Base-by-base conservation (phyloP, 2,329 filamentous ascomycete species). In the Trichoderma harzianum region DNA sequence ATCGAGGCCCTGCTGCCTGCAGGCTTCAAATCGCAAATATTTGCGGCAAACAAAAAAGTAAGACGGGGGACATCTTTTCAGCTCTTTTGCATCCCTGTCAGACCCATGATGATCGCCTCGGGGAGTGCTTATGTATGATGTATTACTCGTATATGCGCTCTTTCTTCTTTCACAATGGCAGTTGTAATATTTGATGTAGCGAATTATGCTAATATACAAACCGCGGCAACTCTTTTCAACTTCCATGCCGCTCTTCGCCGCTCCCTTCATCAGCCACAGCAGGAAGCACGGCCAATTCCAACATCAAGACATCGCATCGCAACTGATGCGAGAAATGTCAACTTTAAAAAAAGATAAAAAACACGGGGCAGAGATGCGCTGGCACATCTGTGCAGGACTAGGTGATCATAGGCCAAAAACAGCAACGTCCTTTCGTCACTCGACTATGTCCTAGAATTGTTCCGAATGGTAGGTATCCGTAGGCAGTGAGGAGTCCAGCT, bases 151-250 rank as follows among this genome's bases (percentile, higher is more conserved):
- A 34, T 36, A 24, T 43, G 6, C 26, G 12, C 30, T 53, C n/a
- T 3, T 3, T 36, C n/a, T 18, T 36, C 26, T 34, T 51, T 28
- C 47, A 69, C 67, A 70, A 43, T 30, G 60, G 60, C 60, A 24
- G 18, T 18, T 57, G 21, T 70, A 64, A 64, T 55, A 26, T 30
- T 14, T 47, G 26, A 64, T 47, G 55, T 39, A 57, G 47, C 32
- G 34, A 26, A 64, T 70, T 36, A 53, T 32, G 16, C 68, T 70
- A 70, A 24, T 64, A 70, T 70, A 70, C 68, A 70, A 63, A 57
- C 34, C n/a, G 67, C 57, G 58, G 58, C 39, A 63, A 63, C 6
- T 21, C 43, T 47, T 14, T 57, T 57, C 68, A 63, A 39, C 24
- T 64, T 64, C 60, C 18, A 64, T 64, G 58, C 60, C 68, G 32